Evolutionary conservation across 179 eudicot genomes (phyloP).

Genomic region (Pouteria campechiana): DNA sequence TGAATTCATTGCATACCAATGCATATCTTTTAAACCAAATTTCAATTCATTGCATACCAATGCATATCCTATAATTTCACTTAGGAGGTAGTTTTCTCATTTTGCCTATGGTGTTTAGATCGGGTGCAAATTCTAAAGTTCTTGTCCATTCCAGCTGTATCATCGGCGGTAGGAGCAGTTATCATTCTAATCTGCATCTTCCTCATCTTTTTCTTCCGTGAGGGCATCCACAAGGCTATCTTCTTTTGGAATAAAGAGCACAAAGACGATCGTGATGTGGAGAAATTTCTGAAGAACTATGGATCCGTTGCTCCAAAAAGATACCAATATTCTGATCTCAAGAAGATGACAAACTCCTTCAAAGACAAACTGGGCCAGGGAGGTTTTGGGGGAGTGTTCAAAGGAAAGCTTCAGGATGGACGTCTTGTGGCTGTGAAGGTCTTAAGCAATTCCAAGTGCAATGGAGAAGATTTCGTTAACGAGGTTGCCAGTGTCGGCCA

Average conservation of each 20-base stretch:
- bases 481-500: slow-evolving; percentile 17
- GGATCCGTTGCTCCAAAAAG: slow-evolving; percentile 10
- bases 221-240: not conserved
- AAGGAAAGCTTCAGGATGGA: slow-evolving; percentile 8
- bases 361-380: slow-evolving; percentile 19
- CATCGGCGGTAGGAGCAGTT: too few relatives aligned
- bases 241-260: not conserved
- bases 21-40: too few relatives aligned
- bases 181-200: too few relatives aligned
- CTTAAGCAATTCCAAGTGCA: slow-evolving; percentile 11
- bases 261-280: not conserved
- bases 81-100: too few relatives aligned
- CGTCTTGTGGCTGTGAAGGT: slow-evolving; percentile 17
- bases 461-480: slow-evolving; percentile 20
- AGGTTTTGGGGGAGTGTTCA: slow-evolving; percentile 18
- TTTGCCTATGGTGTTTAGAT: too few relatives aligned
- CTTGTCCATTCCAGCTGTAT: too few relatives aligned
- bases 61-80: too few relatives aligned
- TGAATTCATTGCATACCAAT: too few relatives aligned
- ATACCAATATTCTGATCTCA: slow-evolving; percentile 12
- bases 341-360: slow-evolving; percentile 13
- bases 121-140: too few relatives aligned
- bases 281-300: not conserved
- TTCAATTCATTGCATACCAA: too few relatives aligned
- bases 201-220: too few relatives aligned